Evolutionary conservation across 805 yeast genomes (phyloP), one percentile per base, ranked within the genome.

Genomic region (Candida dajiaensis): DNA sequence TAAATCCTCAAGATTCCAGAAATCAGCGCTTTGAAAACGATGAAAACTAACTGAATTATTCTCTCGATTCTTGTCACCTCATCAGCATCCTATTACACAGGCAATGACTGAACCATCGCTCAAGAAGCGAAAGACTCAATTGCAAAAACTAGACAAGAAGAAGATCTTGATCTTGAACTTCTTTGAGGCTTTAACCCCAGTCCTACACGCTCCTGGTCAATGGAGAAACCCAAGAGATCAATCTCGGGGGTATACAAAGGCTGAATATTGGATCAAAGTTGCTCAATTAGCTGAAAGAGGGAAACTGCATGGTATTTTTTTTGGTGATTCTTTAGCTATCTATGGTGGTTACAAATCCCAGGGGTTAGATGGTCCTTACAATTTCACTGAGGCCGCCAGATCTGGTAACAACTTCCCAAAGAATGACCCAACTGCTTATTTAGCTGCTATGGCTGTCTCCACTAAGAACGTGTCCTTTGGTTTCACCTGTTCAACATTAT

Each of bases 381-480:
- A 41, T 28, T 38, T 38, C 18, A 19, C 25, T 13, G 45, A 51
- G 20, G 51, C 49, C 25, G 49, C 53, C 3, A 42, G 19, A 21
- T 31, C 56, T 3, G 66, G 61, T 1, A 52, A 65, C 25, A 66
- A 62, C 38, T 61, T 56, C 52, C 72, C 72, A 6, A 62, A 63
- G 6, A 59, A 52, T 42, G 72, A 68, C 42, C 72, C 72, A 11
- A 58, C 65, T 46, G 66, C 69, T 15, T 60, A 62, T 8, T 62
- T 68, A 9, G 49, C 68, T 15, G 72, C 71, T 8, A 60, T 69
- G 65, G 70, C 73, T 12, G 63, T 68, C 2, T 70, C 62, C 6
- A 69, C 73, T 10, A 53, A 64, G 42, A 62, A 63, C 33, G 46
- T 69, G 26, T 46, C 61, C 11, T 64, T 69, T 50, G 73, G 69